phyloP scores from a whole-genome alignment of 176 grass and related monocot genomes.

The Hsuehochloa calcarea region DNA sequence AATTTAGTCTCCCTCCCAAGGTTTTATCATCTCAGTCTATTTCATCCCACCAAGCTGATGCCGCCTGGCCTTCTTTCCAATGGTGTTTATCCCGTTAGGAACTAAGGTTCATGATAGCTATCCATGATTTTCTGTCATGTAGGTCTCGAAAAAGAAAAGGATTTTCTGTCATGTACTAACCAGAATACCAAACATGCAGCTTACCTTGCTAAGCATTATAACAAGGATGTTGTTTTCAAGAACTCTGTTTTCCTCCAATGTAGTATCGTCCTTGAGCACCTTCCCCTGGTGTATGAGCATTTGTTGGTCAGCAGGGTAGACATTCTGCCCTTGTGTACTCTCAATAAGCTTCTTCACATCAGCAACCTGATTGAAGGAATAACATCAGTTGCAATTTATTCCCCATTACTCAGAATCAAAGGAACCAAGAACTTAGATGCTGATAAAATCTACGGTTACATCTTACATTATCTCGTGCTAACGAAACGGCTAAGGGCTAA shows the following conservation, averaged over 20 bases:
- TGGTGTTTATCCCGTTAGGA: no score
- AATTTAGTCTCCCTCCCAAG: no score
- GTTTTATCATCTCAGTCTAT: no score
- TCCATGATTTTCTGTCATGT: not conserved
- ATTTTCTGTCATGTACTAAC: not conserved
- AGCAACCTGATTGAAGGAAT: conserved; percentile 52
- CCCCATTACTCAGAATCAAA: not conserved
- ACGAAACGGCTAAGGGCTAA: not conserved
- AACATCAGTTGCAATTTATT: not conserved
- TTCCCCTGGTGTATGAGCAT: conserved; percentile 84
- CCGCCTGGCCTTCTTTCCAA: no score
- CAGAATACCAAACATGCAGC: conserved; percentile 25
- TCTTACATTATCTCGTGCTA: not conserved
- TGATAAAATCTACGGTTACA: not conserved
- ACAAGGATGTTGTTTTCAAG: conserved; percentile 72
- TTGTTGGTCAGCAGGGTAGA: conserved; percentile 78
- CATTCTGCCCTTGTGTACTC: conserved; percentile 50
- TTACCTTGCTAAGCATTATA: conserved; percentile 86
- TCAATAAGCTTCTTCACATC: conserved; percentile 75
- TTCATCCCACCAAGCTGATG: no score
- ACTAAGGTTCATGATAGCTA: not conserved
- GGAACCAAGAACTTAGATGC: not conserved
- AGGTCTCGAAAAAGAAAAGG: not conserved
- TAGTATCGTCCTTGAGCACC: conserved; percentile 72
- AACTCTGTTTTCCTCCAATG: conserved; percentile 80